Conservation (phyloP, 176 grass and related monocot species). For the Ensete ventricosum region DNA sequence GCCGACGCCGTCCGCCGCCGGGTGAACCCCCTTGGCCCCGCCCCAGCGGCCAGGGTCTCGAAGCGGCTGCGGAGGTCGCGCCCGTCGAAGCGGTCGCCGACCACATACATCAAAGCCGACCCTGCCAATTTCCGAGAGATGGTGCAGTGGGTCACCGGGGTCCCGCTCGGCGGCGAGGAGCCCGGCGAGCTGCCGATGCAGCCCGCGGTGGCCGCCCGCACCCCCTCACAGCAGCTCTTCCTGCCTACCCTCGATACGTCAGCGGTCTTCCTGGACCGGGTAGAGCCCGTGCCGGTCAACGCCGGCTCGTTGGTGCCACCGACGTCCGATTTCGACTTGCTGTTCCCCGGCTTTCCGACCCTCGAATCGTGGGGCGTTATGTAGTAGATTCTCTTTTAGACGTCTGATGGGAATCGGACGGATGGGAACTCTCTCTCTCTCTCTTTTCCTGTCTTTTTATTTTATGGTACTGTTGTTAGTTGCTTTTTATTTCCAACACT, state of each 20-base stretch:
- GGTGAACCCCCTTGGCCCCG: neutral
- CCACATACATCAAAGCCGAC: slow-evolving; percentile 87
- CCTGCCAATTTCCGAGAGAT: slow-evolving; percentile 68
- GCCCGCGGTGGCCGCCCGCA: neutral
- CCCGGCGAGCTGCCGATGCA: neutral
- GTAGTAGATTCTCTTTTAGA: neutral
- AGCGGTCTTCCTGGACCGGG: neutral
- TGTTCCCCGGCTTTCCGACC: slow-evolving; percentile 37
- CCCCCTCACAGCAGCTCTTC: neutral
- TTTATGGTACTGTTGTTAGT: too few relatives aligned
- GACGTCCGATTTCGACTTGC: slow-evolving; percentile 4
- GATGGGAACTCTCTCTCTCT: neutral
- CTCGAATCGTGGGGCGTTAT: slow-evolving; percentile 61
- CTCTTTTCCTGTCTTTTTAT: too few relatives aligned
- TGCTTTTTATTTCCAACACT: too few relatives aligned
- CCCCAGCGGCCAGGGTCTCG: slow-evolving; percentile 5
- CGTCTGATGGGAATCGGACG: neutral
- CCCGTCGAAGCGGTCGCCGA: slow-evolving; percentile 40
- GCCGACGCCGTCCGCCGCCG: slow-evolving; percentile 4
- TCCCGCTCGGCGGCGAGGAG: slow-evolving; percentile 12
- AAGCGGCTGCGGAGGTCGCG: slow-evolving; percentile 47
- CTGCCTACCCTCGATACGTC: slow-evolving; percentile 22
- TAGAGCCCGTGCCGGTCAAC: neutral
- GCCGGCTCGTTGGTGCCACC: neutral
- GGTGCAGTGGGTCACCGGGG: slow-evolving; percentile 72